These are phyloP conservation scores for Fusarium multiceps DNA, from an alignment of 2,329 filamentous ascomycete species.

Conservation along the genomic window DNA sequence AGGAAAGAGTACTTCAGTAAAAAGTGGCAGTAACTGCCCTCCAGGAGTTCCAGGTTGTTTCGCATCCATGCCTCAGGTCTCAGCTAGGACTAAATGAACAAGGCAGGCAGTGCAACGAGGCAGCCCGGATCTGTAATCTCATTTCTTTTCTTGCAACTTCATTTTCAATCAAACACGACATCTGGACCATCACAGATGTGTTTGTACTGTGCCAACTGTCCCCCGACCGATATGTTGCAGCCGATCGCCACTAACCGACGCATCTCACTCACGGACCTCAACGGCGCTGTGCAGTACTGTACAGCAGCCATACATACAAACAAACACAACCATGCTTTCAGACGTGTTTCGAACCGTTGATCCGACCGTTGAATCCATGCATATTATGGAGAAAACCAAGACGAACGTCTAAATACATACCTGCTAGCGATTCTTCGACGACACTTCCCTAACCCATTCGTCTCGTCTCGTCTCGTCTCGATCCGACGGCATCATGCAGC, in stretches of 20 bases:
- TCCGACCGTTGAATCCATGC: not conserved
- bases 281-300: not conserved
- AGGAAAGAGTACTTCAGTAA: constrained; percentile 42
- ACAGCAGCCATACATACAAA: not conserved
- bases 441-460: constrained; percentile 34
- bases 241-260: constrained; percentile 24
- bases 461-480: constrained; percentile 29
- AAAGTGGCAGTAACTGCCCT: constrained; percentile 27
- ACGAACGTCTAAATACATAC: not conserved
- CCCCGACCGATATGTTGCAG: constrained; percentile 3
- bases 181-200: not conserved
- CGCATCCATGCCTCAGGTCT: constrained; percentile 41
- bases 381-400: not conserved
- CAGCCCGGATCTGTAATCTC: constrained; percentile 2
- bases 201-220: not conserved
- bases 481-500: constrained; percentile 41
- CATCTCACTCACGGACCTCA: constrained; percentile 12
- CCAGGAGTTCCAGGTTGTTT: not conserved
- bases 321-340: not conserved
- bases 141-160: not conserved
- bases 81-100: constrained; percentile 33
- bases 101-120: constrained; percentile 21
- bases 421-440: constrained; percentile 2
- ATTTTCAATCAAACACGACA: not conserved
- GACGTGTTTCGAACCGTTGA: not conserved